Evolutionary conservation across 2,329 filamentous ascomycete species (phyloP).

Genomic region (Incumbomyces lentus): DNA sequence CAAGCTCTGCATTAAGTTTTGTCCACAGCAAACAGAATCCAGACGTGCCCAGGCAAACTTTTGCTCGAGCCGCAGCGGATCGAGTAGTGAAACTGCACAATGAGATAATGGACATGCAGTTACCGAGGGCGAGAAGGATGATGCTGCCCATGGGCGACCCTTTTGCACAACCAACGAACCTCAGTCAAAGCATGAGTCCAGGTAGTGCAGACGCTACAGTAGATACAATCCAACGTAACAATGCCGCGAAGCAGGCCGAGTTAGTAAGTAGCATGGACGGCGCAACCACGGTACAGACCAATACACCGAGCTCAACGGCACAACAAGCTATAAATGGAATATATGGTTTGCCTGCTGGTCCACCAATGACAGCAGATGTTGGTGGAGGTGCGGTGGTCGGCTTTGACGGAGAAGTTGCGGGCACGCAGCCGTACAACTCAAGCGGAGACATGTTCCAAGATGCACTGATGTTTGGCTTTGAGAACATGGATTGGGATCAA

Average conservation of each 20-base stretch:
- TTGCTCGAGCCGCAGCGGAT: conserved; percentile 21
- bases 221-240: not conserved
- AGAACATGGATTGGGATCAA: not conserved
- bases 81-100: conserved; percentile 7
- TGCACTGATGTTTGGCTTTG: not conserved
- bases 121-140: conserved; percentile 4
- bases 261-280: not conserved
- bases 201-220: not conserved
- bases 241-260: no score
- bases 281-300: not conserved
- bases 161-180: not conserved
- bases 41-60: conserved; percentile 12
- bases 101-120: conserved; percentile 1
- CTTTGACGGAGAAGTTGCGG: not conserved
- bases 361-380: not conserved
- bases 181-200: not conserved
- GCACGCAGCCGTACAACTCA: not conserved
- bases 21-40: conserved; percentile 22
- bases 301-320: not conserved
- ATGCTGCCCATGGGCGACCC: not conserved
- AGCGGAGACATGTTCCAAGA: not conserved
- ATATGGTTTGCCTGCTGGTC: not conserved
- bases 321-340: not conserved
- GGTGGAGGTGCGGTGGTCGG: not conserved
- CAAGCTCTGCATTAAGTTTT: conserved; percentile 26